These are phyloP conservation scores for Ploettnerulaceae sp. DNA, from an alignment of 2,329 filamentous ascomycete species.

Conservation along the genomic window DNA sequence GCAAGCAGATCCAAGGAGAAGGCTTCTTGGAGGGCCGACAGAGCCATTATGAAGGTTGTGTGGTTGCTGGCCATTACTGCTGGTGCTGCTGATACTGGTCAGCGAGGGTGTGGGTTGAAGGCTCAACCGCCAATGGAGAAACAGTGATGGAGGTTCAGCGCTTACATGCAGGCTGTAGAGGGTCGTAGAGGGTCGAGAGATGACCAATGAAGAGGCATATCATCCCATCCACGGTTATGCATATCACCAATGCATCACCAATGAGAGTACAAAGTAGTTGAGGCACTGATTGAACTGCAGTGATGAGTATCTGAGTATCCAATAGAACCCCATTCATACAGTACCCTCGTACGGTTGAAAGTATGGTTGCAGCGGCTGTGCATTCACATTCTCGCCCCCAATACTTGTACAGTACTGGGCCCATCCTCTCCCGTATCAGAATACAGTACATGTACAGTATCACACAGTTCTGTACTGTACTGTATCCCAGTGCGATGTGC, in stretches of 20 bases:
- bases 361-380: too few species aligned
- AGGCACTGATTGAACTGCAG: not conserved
- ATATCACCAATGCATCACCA: too few species aligned
- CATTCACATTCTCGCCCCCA: conserved; percentile 4
- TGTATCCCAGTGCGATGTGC: not conserved
- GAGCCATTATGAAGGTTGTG: conserved; percentile 13
- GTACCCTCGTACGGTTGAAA: too few species aligned
- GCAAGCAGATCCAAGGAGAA: conserved; percentile 3
- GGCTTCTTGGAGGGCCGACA: conserved; percentile 16
- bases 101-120: conserved; percentile 9
- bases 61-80: not conserved
- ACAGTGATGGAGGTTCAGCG: conserved; percentile 14
- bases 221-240: too few species aligned
- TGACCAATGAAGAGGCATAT: conserved; percentile 2
- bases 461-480: not conserved
- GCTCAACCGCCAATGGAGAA: conserved; percentile 13
- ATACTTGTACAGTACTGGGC: too few species aligned
- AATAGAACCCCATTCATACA: too few species aligned
- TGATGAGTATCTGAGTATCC: too few species aligned
- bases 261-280: not conserved
- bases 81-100: conserved; percentile 5
- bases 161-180: conserved; percentile 19
- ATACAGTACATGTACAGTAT: too few species aligned
- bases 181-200: not conserved
- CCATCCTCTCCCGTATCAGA: too few species aligned